These are phyloP conservation scores for Claviceps sp. DNA, from an alignment of 2,329 filamentous ascomycete genomes.

Conservation along the genomic window DNA sequence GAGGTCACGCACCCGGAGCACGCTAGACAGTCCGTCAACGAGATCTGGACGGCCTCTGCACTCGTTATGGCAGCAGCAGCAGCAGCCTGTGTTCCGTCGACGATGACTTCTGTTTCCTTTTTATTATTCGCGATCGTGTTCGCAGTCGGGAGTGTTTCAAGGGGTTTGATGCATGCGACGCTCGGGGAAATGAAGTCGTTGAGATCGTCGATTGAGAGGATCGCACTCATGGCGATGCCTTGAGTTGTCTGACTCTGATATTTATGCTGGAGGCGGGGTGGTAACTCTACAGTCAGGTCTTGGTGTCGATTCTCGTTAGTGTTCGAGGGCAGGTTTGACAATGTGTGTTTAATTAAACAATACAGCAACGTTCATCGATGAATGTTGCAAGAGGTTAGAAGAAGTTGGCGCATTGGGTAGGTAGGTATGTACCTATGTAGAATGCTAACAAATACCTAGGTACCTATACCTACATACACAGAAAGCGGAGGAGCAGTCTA, in stretches of 20 bases:
- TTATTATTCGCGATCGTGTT: slow-evolving; percentile 12
- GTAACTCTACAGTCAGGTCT: too few relatives aligned
- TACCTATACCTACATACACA: too few relatives aligned
- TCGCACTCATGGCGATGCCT: slow-evolving; percentile 67
- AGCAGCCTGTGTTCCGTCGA: slow-evolving; percentile 62
- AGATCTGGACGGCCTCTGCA: slow-evolving; percentile 73
- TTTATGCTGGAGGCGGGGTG: too few relatives aligned
- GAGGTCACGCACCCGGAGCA: slow-evolving; percentile 97
- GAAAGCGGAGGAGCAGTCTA: too few relatives aligned
- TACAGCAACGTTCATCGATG: too few relatives aligned
- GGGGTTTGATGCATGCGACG: slow-evolving; percentile 94
- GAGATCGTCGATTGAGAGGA: slow-evolving; percentile 88
- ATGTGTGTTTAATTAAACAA: too few relatives aligned
- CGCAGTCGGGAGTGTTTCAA: slow-evolving; percentile 72
- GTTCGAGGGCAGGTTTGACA: too few relatives aligned
- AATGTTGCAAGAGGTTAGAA: too few relatives aligned
- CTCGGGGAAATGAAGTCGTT: slow-evolving; percentile 99
- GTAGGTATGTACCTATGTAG: too few relatives aligned
- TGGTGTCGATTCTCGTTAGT: too few relatives aligned
- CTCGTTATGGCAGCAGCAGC: slow-evolving; percentile 32
- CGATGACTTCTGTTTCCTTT: slow-evolving; percentile 70
- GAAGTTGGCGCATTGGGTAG: too few relatives aligned
- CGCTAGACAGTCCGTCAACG: slow-evolving; percentile 89
- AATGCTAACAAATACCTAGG: too few relatives aligned
- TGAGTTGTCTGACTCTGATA: background rate